phyloP scores from a whole-genome alignment of 1,284 basidiomycete species.

The Termitomyces sp. region DNA sequence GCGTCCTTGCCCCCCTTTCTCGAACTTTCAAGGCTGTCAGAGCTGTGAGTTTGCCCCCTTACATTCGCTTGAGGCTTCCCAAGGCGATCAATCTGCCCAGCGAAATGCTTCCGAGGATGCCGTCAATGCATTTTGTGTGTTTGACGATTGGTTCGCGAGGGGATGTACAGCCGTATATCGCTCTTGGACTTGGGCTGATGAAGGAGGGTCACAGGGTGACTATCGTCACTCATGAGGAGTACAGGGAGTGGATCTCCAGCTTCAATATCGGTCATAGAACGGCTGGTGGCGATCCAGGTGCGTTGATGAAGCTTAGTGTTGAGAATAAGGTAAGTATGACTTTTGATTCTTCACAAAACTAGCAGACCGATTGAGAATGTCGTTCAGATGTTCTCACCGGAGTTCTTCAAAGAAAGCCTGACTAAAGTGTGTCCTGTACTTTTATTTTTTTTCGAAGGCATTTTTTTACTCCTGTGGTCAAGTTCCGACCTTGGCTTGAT shows the following conservation, averaged over 20 bases:
- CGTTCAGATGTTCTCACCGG: conserved; percentile 73
- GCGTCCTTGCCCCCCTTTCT: conserved; percentile 35
- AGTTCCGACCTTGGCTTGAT: conserved; percentile 77
- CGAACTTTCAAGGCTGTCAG: conserved; percentile 28
- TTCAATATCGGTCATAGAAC: conserved; percentile 67
- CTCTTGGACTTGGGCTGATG: conserved; percentile 82
- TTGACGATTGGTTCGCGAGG: conserved; percentile 90
- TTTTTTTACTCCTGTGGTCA: conserved; percentile 1
- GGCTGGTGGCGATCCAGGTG: conserved; percentile 77
- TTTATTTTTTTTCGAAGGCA: background rate
- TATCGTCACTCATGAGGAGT: conserved; percentile 89
- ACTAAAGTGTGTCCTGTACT: conserved; percentile 34
- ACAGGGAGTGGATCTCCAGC: conserved; percentile 82
- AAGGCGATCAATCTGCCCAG: conserved; percentile 46
- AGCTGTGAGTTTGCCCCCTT: conserved; percentile 20
- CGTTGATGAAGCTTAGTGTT: conserved; percentile 57
- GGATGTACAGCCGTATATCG: conserved; percentile 89
- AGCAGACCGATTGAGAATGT: background rate
- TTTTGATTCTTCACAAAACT: background rate
- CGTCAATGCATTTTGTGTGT: conserved; percentile 76
- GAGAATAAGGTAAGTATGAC: conserved; percentile 46
- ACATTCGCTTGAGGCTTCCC: conserved; percentile 29
- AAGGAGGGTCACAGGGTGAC: conserved; percentile 77
- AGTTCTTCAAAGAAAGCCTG: conserved; percentile 76
- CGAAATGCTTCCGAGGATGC: conserved; percentile 26